A percentile compares a stretch with the other conserved stretches of the same genome.
Evolutionary conservation across 2,329 filamentous ascomycete species (phyloP).

Genomic region (Talaromyces sp.): DNA sequence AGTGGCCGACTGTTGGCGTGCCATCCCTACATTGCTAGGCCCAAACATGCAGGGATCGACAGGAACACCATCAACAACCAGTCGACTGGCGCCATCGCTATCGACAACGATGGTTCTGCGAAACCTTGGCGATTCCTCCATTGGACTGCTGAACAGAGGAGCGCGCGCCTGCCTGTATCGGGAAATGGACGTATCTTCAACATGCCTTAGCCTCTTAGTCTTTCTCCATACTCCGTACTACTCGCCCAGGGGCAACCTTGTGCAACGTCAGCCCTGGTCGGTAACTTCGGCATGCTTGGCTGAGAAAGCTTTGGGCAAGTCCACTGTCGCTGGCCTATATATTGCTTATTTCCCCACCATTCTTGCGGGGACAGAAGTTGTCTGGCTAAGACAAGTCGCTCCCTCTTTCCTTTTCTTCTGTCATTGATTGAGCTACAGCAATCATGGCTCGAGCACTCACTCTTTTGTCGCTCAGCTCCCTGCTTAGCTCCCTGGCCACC

Average conservation of each 20-base stretch:
- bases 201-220: background rate
- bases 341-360: background rate
- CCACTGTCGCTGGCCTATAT: background rate
- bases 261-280: background rate
- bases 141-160: background rate
- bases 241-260: background rate
- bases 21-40: constrained; percentile 4
- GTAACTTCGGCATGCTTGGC: background rate
- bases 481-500: constrained; percentile 9
- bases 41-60: constrained; percentile 11
- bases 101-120: background rate
- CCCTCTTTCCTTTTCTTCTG: background rate
- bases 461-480: constrained; percentile 8
- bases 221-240: too few species aligned
- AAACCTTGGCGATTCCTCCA: background rate
- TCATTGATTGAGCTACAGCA: background rate
- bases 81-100: background rate
- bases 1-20: background rate
- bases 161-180: background rate
- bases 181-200: background rate
- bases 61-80: constrained; percentile 1
- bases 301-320: background rate
- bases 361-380: background rate
- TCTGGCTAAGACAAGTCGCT: constrained; percentile 1
- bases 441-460: constrained; percentile 9